Base-by-base conservation (phyloP, 1,284 basidiomycete species). In the Naganishia sp. region DNA sequence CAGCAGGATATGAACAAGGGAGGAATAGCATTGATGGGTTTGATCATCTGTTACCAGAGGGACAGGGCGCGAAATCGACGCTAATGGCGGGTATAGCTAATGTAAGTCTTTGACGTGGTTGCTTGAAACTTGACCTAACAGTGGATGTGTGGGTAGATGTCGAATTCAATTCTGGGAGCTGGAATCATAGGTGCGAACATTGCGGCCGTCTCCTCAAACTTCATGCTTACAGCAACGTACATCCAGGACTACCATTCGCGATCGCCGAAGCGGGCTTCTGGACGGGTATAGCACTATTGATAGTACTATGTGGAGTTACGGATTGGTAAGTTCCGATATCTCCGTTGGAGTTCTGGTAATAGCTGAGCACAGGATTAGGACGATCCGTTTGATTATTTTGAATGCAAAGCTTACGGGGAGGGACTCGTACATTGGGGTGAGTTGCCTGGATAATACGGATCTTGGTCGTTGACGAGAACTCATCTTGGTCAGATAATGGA, bases 81-180 rank as follows among this genome's bases (percentile, higher is more conserved):
- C 63, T 80, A 66, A 60, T 77, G 67, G 78, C 78, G 46, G 77
- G 75, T 1, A 75, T 80, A 63, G 78, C 78, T 6, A 80, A 79
- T 74, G 78, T 79, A 59, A 66, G 75, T 64, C 15, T 11, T 13
- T 10, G 55, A 5, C 6, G 23, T 10, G 10, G 43, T 6, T 46
- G 45, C 10, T n/a, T 11, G 10, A 46, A n/a, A 31, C 21, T 18
- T 28, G 42, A 18, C 6, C 33, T 44, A 23, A n/a, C 46, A 16
- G 36, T 36, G 15, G 2, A 2, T 25, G 45, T 25, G 16, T 28
- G 39, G 4, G 11, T 66, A 81, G 76, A 82, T 83, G 82, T 92
- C 93, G 36, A 99, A 99, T 78, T 94, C 92, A 6, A 98, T 99
- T 61, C 82, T 99, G 28, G 95, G 95, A 49, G 95, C 95, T 86